Evolutionary conservation across 2,329 filamentous ascomycete genomes (phyloP).

Genomic region (Arthrobotrys pseudoclavata): DNA sequence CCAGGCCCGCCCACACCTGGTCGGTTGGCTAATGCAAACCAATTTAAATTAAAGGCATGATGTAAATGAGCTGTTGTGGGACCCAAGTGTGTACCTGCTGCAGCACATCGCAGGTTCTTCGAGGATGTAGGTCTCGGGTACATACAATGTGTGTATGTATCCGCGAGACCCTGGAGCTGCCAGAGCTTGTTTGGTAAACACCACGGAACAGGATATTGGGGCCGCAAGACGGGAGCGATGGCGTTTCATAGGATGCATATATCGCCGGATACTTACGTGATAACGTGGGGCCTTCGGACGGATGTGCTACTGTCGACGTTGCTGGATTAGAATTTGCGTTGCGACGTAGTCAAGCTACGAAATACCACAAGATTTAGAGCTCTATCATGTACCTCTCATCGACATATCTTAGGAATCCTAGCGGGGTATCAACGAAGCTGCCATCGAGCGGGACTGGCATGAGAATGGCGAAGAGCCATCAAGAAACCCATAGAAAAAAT

Average conservation of each 20-base stretch:
- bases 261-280: conserved; percentile 29
- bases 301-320: background rate
- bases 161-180: conserved; percentile 34
- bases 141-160: conserved; percentile 13
- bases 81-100: conserved; percentile 44
- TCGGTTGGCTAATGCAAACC: conserved; percentile 32
- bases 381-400: background rate
- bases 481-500: conserved; percentile 44
- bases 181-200: conserved; percentile 22
- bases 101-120: conserved; percentile 50
- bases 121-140: conserved; percentile 38
- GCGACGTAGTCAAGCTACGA: background rate
- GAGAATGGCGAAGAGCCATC: conserved; percentile 39
- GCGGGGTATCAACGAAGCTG: conserved; percentile 21
- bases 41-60: conserved; percentile 40
- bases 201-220: conserved; percentile 38
- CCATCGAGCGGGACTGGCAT: conserved; percentile 28
- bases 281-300: background rate
- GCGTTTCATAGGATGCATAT: conserved; percentile 42
- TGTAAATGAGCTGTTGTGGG: conserved; percentile 29
- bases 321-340: too few species aligned
- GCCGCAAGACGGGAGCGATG: conserved; percentile 36
- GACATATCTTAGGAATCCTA: background rate
- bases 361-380: conserved; percentile 30
- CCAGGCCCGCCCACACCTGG: conserved; percentile 21